phyloP scores from a whole-genome alignment of 1,284 basidiomycete species.

The Naganishia sp. region DNA sequence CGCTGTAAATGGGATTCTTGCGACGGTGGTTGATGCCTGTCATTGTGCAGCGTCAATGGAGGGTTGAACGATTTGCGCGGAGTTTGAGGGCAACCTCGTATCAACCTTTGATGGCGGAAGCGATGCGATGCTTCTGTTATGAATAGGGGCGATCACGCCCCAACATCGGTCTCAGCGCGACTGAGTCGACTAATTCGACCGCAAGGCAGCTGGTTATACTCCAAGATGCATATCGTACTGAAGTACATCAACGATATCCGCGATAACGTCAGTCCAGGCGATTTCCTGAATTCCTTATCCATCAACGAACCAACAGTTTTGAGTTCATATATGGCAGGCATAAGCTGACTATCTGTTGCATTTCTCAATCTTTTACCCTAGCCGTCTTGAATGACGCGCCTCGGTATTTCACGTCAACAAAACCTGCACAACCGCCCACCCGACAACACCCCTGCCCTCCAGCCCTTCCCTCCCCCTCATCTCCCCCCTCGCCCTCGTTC shows the following conservation, averaged over 20 bases:
- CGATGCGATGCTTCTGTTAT: neutral
- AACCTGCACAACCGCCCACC: constrained; percentile 55
- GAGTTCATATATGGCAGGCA: no score
- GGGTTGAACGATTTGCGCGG: no score
- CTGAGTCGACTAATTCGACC: neutral
- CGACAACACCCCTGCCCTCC: constrained; percentile 56
- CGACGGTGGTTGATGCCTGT: constrained; percentile 18
- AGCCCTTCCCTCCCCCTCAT: constrained; percentile 51
- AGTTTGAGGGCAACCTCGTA: no score
- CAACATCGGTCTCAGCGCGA: neutral
- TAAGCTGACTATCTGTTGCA: no score
- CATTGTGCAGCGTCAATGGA: neutral
- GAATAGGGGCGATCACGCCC: constrained; percentile 5
- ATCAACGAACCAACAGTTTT: no score
- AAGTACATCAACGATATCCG: no score
- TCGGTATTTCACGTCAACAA: constrained; percentile 49
- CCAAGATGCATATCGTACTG: no score
- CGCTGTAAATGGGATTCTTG: constrained; percentile 14
- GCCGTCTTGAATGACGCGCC: no score
- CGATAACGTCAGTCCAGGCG: no score
- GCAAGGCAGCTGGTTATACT: no score
- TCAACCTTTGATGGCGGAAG: neutral
- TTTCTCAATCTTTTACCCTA: no score
- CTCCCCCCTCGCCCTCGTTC: constrained; percentile 46
- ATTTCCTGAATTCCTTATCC: no score